Conservation (phyloP, 805 yeast species). For the Zygoascus ofunaensis region DNA sequence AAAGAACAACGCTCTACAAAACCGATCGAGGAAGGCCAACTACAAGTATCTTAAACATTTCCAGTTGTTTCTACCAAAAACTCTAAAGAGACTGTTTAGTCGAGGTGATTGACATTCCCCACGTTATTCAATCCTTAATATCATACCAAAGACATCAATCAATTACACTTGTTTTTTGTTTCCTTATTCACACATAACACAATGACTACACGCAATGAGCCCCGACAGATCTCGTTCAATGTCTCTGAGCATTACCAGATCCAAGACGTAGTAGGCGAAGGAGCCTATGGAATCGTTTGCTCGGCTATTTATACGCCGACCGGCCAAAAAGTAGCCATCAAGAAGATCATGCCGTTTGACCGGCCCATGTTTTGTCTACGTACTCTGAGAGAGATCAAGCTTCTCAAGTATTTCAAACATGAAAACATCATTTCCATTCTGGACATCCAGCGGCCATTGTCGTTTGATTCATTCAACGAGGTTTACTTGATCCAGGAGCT, state of each 20-base stretch:
- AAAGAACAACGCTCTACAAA: no score
- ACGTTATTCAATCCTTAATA: no score
- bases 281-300: constrained; percentile 92
- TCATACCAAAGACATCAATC: no score
- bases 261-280: constrained; percentile 81
- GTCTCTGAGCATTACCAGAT: constrained; percentile 83
- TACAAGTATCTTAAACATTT: no score
- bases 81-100: no score
- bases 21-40: no score
- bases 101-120: no score
- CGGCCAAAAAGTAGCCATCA: constrained; percentile 85
- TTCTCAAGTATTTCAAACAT: constrained; percentile 82
- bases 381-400: constrained; percentile 80
- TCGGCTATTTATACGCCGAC: constrained; percentile 82
- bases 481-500: constrained; percentile 76
- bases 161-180: no score
- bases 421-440: constrained; percentile 85
- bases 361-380: constrained; percentile 81
- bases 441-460: constrained; percentile 79
- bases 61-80: no score
- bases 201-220: constrained; percentile 2
- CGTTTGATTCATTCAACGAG: constrained; percentile 69
- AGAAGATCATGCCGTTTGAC: constrained; percentile 88
- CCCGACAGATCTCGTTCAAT: constrained; percentile 53
- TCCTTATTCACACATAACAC: no score